A percentile compares a stretch with the other conserved stretches of the same genome.
These are phyloP conservation scores for Arthrocladium fulminans DNA, from an alignment of 2,329 filamentous ascomycete genomes.

Conservation along the genomic window DNA sequence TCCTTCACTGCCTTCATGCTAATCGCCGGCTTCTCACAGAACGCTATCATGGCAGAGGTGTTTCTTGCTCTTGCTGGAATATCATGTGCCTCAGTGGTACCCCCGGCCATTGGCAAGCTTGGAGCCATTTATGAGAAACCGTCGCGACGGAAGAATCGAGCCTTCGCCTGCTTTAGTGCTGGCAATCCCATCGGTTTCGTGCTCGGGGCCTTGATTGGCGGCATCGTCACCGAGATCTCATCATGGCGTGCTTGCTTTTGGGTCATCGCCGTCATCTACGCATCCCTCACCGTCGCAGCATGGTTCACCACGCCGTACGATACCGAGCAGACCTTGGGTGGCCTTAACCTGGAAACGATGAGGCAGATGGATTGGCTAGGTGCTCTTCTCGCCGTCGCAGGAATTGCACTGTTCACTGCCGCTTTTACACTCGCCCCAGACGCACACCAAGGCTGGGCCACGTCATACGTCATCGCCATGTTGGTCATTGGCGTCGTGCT, in stretches of 20 bases:
- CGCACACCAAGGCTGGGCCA: conserved; percentile 54
- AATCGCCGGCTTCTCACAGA: conserved; percentile 51
- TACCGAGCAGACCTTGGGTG: conserved; percentile 37
- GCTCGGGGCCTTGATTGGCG: conserved; percentile 51
- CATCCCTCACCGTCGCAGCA: conserved; percentile 49
- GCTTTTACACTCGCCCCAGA: conserved; percentile 49
- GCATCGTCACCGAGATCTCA: conserved; percentile 52
- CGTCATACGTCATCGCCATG: conserved; percentile 53
- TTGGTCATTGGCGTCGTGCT: conserved; percentile 51
- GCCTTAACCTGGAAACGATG: conserved; percentile 38
- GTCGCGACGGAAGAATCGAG: conserved; percentile 53
- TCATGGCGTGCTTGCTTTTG: conserved; percentile 57
- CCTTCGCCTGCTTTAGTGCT: conserved; percentile 54
- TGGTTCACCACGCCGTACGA: conserved; percentile 55
- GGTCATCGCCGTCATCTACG: conserved; percentile 55
- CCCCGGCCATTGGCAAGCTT: conserved; percentile 55
- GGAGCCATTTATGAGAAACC: conserved; percentile 56
- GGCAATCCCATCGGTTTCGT: conserved; percentile 52
- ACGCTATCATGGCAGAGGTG: conserved; percentile 52
- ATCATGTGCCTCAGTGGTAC: conserved; percentile 55
- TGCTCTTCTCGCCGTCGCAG: conserved; percentile 52
- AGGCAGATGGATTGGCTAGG: conserved; percentile 55
- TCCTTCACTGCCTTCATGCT: conserved; percentile 51
- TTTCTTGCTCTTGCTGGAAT: conserved; percentile 57
- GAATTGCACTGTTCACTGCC: conserved; percentile 57